phyloP scores from a whole-genome alignment of 305 asterid genomes.

The Solanum hybrid region DNA sequence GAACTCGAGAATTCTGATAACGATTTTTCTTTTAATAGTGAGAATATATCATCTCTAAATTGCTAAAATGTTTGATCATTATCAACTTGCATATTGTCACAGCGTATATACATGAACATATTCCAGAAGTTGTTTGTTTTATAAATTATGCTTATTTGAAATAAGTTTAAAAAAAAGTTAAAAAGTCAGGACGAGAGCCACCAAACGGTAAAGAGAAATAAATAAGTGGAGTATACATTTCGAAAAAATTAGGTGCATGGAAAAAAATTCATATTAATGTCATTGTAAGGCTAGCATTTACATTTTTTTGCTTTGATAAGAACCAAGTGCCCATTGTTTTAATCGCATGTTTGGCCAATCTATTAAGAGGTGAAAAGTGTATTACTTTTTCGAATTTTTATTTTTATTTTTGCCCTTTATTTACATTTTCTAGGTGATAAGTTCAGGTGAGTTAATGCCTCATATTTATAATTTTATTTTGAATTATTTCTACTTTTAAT shows the following conservation, averaged over 20 bases:
- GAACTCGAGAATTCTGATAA: not conserved
- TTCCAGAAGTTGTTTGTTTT: not conserved
- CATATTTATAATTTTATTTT: too few species aligned
- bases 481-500: too few species aligned
- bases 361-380: not conserved
- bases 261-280: not conserved
- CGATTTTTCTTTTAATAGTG: not conserved
- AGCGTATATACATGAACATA: not conserved
- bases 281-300: not conserved
- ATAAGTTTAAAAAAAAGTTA: not conserved
- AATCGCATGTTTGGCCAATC: not conserved
- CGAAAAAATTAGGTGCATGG: not conserved
- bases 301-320: not conserved
- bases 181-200: not conserved
- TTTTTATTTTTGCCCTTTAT: not conserved
- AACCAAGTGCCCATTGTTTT: not conserved
- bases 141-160: not conserved
- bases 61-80: not conserved
- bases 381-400: too few species aligned
- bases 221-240: not conserved
- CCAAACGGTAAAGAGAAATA: not conserved
- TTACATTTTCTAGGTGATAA: not conserved
- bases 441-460: not conserved
- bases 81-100: not conserved
- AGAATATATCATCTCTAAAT: not conserved